Percentiles rank a stretch among this genome's conserved stretches.
Evolutionary conservation across 345 rosid species (phyloP).

Genomic region (Noccaea caerulescens): DNA sequence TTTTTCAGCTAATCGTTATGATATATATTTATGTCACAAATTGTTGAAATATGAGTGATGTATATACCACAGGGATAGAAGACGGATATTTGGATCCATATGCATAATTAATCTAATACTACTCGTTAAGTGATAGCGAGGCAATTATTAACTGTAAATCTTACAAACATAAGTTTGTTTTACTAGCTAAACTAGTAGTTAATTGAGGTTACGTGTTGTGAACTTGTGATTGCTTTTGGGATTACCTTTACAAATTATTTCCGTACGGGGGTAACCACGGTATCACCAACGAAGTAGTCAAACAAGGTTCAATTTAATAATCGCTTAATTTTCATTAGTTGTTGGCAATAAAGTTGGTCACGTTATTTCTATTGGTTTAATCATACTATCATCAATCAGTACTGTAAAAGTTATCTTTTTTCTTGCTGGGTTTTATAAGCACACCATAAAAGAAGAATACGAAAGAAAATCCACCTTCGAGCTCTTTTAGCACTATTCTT

Average conservation of each 20-base stretch:
- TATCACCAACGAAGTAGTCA: conserved; percentile 35
- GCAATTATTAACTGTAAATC: conserved; percentile 35
- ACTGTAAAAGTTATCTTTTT: background rate
- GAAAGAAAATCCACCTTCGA: background rate
- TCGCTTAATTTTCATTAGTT: background rate
- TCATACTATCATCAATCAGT: background rate
- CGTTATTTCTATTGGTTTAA: background rate
- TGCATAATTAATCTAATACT: conserved; percentile 28
- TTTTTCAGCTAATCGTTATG: conserved; percentile 29
- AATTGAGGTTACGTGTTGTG: conserved; percentile 35
- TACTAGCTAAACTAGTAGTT: conserved; percentile 10
- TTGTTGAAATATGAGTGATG: background rate
- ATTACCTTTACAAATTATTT: conserved; percentile 33
- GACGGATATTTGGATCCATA: conserved; percentile 33
- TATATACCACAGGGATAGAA: background rate
- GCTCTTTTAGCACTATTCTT: background rate
- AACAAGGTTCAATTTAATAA: conserved; percentile 25
- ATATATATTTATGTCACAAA: conserved; percentile 4
- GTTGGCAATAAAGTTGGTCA: background rate
- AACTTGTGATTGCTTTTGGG: conserved; percentile 37
- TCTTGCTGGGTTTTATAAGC: background rate
- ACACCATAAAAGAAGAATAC: background rate
- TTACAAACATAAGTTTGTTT: background rate
- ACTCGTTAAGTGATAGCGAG: conserved; percentile 30
- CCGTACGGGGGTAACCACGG: conserved; percentile 43